Conservation (phyloP, 2,329 filamentous ascomycete species). For the Atkinsonella texensis region DNA sequence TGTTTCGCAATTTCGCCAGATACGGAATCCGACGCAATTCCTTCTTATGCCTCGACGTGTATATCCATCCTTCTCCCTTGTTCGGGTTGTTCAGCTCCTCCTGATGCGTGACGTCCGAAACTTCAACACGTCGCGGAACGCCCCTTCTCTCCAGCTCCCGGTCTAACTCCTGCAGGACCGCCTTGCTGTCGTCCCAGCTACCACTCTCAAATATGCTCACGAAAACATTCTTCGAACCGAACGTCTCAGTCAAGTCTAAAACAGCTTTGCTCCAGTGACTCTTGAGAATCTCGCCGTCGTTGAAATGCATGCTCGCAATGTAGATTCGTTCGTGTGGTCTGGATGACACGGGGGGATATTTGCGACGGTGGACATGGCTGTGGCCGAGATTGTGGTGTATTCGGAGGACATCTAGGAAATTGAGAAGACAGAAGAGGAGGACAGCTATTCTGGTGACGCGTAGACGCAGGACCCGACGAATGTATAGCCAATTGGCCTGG, state of each 20-base stretch:
- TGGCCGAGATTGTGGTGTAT: slow-evolving; percentile 22
- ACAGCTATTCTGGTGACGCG: slow-evolving; percentile 22
- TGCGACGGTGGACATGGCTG: slow-evolving; percentile 13
- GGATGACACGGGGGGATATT: slow-evolving; percentile 8
- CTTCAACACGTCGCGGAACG: slow-evolving; percentile 41
- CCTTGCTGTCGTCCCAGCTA: slow-evolving; percentile 57
- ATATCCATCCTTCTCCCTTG: slow-evolving; percentile 47
- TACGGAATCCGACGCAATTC: slow-evolving; percentile 58
- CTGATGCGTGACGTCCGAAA: slow-evolving; percentile 46
- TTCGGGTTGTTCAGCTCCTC: slow-evolving; percentile 38
- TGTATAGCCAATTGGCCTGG: slow-evolving; percentile 19
- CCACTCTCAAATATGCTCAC: slow-evolving; percentile 58
- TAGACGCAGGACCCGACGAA: slow-evolving; percentile 26
- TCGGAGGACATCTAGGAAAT: slow-evolving; percentile 26
- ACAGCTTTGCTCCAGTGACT: slow-evolving; percentile 52
- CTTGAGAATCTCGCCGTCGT: slow-evolving; percentile 47
- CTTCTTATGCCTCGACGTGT: slow-evolving; percentile 38
- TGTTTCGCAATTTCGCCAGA: slow-evolving; percentile 51
- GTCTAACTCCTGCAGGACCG: slow-evolving; percentile 45
- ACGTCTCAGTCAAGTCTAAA: slow-evolving; percentile 38
- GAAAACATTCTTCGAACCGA: slow-evolving; percentile 54
- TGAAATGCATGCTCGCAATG: slow-evolving; percentile 60
- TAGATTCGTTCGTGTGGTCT: slow-evolving; percentile 38
- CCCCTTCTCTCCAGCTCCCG: slow-evolving; percentile 35
- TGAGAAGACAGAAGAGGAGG: slow-evolving; percentile 23